These are phyloP conservation scores for Fusarium bulbicola DNA, from an alignment of 2,329 filamentous ascomycete species.

Conservation along the genomic window DNA sequence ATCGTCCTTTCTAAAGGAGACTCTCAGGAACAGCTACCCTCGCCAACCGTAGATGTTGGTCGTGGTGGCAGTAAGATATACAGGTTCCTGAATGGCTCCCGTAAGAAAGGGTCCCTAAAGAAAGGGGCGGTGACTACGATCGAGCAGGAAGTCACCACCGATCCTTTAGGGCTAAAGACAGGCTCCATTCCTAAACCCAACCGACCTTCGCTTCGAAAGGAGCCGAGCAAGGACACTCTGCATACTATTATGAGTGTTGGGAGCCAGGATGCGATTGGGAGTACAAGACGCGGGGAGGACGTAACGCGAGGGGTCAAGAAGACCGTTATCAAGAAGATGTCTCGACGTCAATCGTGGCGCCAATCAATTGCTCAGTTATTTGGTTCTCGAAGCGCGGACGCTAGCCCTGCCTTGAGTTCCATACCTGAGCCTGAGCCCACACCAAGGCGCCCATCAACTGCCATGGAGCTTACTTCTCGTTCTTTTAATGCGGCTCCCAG, in stretches of 20 bases:
- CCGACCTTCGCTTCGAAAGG: conserved; percentile 49
- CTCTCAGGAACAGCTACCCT: not conserved
- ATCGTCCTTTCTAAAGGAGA: conserved; percentile 7
- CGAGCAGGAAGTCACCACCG: conserved; percentile 42
- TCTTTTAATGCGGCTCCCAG: not conserved
- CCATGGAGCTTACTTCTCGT: conserved; percentile 3
- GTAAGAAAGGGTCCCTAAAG: conserved; percentile 33
- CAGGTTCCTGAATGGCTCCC: conserved; percentile 29
- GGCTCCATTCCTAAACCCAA: conserved; percentile 47
- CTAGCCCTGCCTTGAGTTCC: conserved; percentile 5
- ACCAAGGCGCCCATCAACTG: conserved; percentile 15
- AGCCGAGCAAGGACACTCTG: conserved; percentile 58
- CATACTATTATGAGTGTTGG: conserved; percentile 62
- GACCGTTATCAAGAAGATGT: conserved; percentile 8
- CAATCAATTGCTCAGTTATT: conserved; percentile 29
- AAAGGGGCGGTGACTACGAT: conserved; percentile 12
- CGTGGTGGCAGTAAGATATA: conserved; percentile 25
- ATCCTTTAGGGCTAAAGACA: conserved; percentile 32
- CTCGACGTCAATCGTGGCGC: conserved; percentile 31
- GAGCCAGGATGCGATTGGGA: conserved; percentile 49
- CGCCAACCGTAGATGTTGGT: not conserved
- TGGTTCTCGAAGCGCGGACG: conserved; percentile 22
- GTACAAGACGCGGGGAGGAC: conserved; percentile 10
- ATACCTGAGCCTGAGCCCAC: not conserved
- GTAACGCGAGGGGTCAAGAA: not conserved